These are phyloP conservation scores for Macrocybe sp. DNA, from an alignment of 1,284 basidiomycete genomes.

Conservation along the genomic window DNA sequence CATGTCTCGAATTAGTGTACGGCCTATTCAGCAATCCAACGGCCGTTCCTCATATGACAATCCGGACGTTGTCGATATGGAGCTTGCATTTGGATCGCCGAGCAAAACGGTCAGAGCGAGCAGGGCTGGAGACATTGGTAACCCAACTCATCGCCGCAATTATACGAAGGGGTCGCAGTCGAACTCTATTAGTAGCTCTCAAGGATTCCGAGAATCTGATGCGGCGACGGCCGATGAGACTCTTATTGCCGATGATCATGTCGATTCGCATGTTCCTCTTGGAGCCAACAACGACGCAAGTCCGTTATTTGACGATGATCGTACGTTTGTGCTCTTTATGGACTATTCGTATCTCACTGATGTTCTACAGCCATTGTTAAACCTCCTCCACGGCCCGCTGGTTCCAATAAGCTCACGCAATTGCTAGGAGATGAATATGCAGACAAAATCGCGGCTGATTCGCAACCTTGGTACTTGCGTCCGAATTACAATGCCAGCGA, in stretches of 20 bases:
- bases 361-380: constrained; percentile 11
- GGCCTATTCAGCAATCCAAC: constrained; percentile 13
- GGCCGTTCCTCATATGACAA: constrained; percentile 33
- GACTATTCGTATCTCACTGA: neutral
- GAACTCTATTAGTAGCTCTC: too few relatives aligned
- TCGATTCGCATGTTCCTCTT: neutral
- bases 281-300: constrained; percentile 18
- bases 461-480: constrained; percentile 83
- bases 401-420: constrained; percentile 62
- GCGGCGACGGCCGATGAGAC: constrained; percentile 9
- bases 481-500: constrained; percentile 78
- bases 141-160: too few relatives aligned
- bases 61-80: constrained; percentile 59
- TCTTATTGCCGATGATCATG: constrained; percentile 7
- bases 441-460: constrained; percentile 45
- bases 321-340: constrained; percentile 21
- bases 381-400: constrained; percentile 28
- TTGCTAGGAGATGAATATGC: constrained; percentile 71
- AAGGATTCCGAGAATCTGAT: constrained; percentile 2
- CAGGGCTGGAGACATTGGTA: too few relatives aligned
- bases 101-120: too few relatives aligned
- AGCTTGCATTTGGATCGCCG: constrained; percentile 39
- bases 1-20: constrained; percentile 58
- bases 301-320: constrained; percentile 30
- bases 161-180: too few relatives aligned